Conservation (phyloP, 2,329 filamentous ascomycete species). For the Nemania sp. region DNA sequence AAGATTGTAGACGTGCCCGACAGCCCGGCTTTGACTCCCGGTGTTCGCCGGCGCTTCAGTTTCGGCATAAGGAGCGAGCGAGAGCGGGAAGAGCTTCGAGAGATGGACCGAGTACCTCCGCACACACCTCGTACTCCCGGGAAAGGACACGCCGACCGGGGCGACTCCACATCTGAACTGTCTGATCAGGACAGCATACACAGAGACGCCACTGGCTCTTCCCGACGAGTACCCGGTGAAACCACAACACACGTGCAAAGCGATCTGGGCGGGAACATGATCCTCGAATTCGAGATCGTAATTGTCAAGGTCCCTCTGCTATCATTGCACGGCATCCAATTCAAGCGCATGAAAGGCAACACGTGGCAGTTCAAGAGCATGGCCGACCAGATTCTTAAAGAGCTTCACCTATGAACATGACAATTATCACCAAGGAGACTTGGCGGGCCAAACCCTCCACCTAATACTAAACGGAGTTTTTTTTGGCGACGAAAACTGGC, state of each 20-base stretch:
- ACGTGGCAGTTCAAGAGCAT: conserved; percentile 99
- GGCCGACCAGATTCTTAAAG: conserved; percentile 91
- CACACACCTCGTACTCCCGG: conserved; percentile 54
- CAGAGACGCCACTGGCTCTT: conserved; percentile 54
- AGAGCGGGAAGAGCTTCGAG: conserved; percentile 73
- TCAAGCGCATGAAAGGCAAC: conserved; percentile 93
- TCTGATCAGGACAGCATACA: conserved; percentile 73
- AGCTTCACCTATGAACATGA: conserved; percentile 70
- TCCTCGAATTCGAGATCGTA: conserved; percentile 90
- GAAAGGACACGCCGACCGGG: conserved; percentile 63
- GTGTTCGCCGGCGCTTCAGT: conserved; percentile 79
- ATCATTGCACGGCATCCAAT: conserved; percentile 92
- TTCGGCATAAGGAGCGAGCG: conserved; percentile 73
- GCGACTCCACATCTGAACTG: conserved; percentile 84
- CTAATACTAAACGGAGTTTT: not conserved
- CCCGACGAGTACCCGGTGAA: conserved; percentile 73
- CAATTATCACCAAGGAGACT: not conserved
- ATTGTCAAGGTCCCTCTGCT: conserved; percentile 97
- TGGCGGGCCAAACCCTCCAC: conserved; percentile 7
- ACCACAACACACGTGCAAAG: conserved; percentile 91
- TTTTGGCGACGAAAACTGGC: not conserved
- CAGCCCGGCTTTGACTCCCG: conserved; percentile 60
- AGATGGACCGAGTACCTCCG: conserved; percentile 59
- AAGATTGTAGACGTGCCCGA: conserved; percentile 68
- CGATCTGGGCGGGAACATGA: conserved; percentile 82